Base-by-base conservation (phyloP, 805 yeast species). In the Sugiyamaella chiloensis region DNA sequence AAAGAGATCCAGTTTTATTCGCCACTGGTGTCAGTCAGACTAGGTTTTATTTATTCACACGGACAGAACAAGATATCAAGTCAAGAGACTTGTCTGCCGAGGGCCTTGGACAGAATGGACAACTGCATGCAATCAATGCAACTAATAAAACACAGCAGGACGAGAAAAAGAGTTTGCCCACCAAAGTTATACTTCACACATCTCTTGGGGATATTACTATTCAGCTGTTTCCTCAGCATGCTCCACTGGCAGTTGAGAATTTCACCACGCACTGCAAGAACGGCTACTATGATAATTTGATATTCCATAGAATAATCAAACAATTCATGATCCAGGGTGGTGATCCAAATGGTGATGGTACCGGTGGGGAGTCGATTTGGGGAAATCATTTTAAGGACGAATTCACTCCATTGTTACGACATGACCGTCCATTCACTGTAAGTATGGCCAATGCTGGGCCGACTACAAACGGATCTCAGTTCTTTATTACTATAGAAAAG, bases 401-500 rank as follows among this genome's bases (percentile, higher is more conserved):
- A 56, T 63, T 65, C 36, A 68, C 71, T 58, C 74, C 74, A 58
- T 59, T 67, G 36, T 57, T 71, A 49, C 58, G 63, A 35, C 82
- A 78, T 56, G 80, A 76, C 56, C 66, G 65, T 52, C 81, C 82
- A 29, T 78, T 73, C 57, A 69, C 72, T 52, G 72, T 78, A 44
- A 73, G 79, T n/a, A 79, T 79, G 83, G 83, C 82, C 44, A 78
- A 78, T 53, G 77, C 80, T 3, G 83, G 83, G 1, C 75, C 78
- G 32, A 70, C 70, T 56, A 78, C 81, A 29, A 79, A 79, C 57
- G 83, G 83, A 2, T 75, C 81, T 1, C 83, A 78, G 58, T 78
- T 78, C 52, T 78, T 78, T 63, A 78, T 78, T 52, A 78, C 83
- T 36, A 77, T 81, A 2, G 80, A 73, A 14, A 71, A 73, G 35